These are phyloP conservation scores for Talaromyces sp. DNA, from an alignment of 2,329 filamentous ascomycete species.

Conservation along the genomic window DNA sequence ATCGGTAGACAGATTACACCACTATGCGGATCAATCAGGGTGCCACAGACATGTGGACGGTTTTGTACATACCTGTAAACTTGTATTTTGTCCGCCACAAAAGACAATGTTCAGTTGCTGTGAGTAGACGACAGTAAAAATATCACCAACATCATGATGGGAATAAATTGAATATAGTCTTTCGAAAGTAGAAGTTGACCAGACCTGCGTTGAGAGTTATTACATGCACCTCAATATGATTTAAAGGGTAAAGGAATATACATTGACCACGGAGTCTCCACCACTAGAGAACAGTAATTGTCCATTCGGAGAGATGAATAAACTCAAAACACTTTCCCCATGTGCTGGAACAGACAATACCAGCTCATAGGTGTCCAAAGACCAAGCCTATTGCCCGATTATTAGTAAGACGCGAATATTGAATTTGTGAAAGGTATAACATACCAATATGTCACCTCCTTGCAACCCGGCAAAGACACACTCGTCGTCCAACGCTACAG, in stretches of 20 bases:
- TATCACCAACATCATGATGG: conserved; percentile 88
- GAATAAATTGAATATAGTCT: conserved; percentile 88
- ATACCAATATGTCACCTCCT: conserved; percentile 80
- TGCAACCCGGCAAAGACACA: conserved; percentile 91
- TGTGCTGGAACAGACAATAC: conserved; percentile 79
- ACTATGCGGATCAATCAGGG: conserved; percentile 46
- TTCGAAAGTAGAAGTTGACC: conserved; percentile 73
- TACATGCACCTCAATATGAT: not conserved
- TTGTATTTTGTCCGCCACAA: conserved; percentile 89
- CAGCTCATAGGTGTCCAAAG: conserved; percentile 79
- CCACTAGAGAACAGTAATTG: conserved; percentile 84
- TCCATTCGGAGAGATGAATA: conserved; percentile 73
- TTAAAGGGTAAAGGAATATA: conserved; percentile 28
- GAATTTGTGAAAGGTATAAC: conserved; percentile 21
- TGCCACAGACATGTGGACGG: not conserved
- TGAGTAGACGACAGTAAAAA: conserved; percentile 93
- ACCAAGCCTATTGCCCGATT: conserved; percentile 62
- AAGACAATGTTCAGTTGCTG: conserved; percentile 76
- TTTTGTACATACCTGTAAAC: conserved; percentile 62
- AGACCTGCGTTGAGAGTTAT: conserved; percentile 53
- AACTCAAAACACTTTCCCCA: conserved; percentile 81
- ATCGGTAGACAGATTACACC: conserved; percentile 70
- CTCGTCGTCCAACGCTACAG: conserved; percentile 74
- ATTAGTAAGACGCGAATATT: not conserved
- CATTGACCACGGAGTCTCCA: conserved; percentile 89